phyloP scores from a whole-genome alignment of 352 stramenopile species.

The Phytophthora melonis region DNA sequence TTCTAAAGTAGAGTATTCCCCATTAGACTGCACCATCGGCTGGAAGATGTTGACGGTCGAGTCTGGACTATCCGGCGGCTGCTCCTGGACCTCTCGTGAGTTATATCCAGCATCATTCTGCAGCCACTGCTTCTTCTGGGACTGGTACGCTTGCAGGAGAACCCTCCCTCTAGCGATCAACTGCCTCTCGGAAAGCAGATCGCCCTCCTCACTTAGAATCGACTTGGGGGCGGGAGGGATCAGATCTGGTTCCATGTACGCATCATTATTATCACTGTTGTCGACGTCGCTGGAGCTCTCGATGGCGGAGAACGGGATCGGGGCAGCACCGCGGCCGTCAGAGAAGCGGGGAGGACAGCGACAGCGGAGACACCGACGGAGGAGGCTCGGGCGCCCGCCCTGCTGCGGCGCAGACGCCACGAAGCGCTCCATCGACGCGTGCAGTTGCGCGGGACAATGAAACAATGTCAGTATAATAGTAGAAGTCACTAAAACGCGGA shows the following conservation, averaged over 20 bases:
- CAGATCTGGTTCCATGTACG: conserved; percentile 24
- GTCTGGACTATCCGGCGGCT: conserved; percentile 6
- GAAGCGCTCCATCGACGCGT: conserved; percentile 21
- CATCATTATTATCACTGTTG: neutral
- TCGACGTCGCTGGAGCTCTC: conserved; percentile 24
- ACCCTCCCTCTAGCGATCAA: conserved; percentile 57
- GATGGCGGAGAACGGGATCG: conserved; percentile 38
- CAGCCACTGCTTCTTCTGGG: conserved; percentile 47
- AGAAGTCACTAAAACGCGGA: too few relatives aligned
- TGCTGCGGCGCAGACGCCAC: conserved; percentile 24
- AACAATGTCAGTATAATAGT: too few relatives aligned
- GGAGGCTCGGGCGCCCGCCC: neutral
- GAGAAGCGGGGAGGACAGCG: conserved; percentile 13
- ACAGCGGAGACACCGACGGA: conserved; percentile 25
- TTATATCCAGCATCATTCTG: conserved; percentile 23
- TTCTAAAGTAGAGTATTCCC: conserved; percentile 22
- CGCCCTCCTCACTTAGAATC: conserved; percentile 7
- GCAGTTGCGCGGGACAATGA: too few relatives aligned
- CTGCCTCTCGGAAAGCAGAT: conserved; percentile 40
- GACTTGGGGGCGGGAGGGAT: conserved; percentile 3
- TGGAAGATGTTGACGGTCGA: conserved; percentile 32
- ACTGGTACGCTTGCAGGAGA: conserved; percentile 59
- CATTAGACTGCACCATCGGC: conserved; percentile 3
- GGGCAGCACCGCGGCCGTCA: neutral
- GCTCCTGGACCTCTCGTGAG: conserved; percentile 2